Percentiles rank a stretch among this genome's conserved stretches.
phyloP scores from a whole-genome alignment of 352 stramenopile genomes.

The Pythium utonaiense region DNA sequence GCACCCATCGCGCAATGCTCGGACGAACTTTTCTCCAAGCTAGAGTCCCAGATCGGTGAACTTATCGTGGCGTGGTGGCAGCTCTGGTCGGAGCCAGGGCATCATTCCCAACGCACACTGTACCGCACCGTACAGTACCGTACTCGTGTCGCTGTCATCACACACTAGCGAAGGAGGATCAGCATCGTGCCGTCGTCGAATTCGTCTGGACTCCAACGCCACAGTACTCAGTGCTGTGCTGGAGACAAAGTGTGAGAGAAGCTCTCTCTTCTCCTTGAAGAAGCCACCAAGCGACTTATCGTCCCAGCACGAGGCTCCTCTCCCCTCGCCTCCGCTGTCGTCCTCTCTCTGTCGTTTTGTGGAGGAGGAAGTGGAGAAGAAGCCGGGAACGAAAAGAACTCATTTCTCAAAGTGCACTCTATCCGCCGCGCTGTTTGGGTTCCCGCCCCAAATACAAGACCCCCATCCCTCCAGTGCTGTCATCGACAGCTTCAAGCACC shows the following conservation, averaged over 20 bases:
- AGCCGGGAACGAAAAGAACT: constrained; percentile 1
- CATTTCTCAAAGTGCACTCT: neutral
- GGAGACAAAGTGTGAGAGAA: too few species aligned
- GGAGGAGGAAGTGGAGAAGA: neutral
- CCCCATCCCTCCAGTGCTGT: neutral
- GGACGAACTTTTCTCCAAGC: too few species aligned
- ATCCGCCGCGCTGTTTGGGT: neutral
- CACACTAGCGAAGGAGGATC: neutral
- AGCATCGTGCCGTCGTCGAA: neutral
- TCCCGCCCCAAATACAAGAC: neutral
- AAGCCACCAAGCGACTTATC: constrained; percentile 4
- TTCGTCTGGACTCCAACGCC: neutral
- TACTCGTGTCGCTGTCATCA: neutral
- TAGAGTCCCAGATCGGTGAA: too few species aligned
- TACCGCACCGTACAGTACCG: too few species aligned
- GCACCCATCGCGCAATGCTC: too few species aligned
- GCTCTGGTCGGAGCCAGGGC: neutral
- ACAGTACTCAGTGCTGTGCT: too few species aligned
- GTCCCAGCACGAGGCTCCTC: neutral
- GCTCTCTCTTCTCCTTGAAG: neutral
- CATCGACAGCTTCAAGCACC: neutral
- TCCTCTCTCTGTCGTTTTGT: neutral
- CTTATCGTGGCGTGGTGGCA: too few species aligned
- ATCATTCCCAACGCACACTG: neutral
- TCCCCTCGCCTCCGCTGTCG: neutral